Percentiles rank a stretch among this genome's conserved stretches.
phyloP scores from a whole-genome alignment of 2,329 filamentous ascomycete genomes.

The Alternaria arborescens region DNA sequence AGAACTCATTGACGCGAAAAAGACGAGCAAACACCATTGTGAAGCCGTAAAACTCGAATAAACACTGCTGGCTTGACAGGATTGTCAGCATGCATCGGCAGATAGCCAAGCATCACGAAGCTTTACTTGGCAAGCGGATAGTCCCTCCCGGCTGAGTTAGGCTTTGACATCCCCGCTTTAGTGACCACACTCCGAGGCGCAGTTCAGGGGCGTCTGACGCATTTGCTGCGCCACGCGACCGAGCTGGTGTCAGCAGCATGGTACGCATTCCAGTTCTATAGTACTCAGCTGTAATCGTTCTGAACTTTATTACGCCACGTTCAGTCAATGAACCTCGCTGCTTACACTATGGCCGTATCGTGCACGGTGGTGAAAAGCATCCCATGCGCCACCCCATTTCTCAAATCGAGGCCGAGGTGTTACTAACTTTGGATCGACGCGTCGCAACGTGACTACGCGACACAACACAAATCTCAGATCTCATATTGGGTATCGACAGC shows the following conservation, averaged over 20 bases:
- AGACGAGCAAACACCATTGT: background rate
- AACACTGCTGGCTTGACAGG: background rate
- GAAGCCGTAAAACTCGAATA: background rate
- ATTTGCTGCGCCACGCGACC: conserved; percentile 12
- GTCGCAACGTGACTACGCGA: background rate
- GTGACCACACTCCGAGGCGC: conserved; percentile 5
- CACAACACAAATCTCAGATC: background rate
- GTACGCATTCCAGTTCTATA: background rate
- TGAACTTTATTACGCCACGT: background rate
- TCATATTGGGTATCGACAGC: background rate
- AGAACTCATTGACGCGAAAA: background rate
- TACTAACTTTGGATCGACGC: background rate
- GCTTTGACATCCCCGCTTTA: conserved; percentile 2
- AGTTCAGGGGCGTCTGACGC: conserved; percentile 12
- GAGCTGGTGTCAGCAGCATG: background rate
- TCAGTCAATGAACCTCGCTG: background rate
- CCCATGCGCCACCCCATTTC: background rate
- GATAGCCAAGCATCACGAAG: conserved; percentile 10
- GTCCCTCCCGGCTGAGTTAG: background rate
- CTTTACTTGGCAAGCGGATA: conserved; percentile 19
- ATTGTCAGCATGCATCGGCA: background rate
- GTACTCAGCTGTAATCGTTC: background rate
- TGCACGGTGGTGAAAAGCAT: background rate
- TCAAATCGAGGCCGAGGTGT: background rate
- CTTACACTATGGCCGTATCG: background rate